phyloP scores from a whole-genome alignment of 1,284 basidiomycete genomes.

The Volvariella surrecta region DNA sequence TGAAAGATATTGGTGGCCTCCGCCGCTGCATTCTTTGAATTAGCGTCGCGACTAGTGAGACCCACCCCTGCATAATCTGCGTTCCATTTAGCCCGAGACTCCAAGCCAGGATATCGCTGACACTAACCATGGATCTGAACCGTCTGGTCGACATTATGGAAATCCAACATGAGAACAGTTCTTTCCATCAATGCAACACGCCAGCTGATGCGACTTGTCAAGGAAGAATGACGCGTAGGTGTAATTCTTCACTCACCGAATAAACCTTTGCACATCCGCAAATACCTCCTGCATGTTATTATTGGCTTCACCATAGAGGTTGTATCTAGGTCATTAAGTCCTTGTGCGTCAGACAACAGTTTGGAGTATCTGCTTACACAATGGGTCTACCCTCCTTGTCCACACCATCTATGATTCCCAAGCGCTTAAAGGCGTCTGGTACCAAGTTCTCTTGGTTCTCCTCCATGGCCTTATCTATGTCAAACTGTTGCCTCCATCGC shows the following conservation, averaged over 20 bases:
- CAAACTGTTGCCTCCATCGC: constrained; percentile 65
- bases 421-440: constrained; percentile 35
- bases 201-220: constrained; percentile 63
- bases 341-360: constrained; percentile 1
- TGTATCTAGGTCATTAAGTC: constrained; percentile 41
- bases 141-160: constrained; percentile 57
- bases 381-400: constrained; percentile 65
- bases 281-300: constrained; percentile 59
- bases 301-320: constrained; percentile 57
- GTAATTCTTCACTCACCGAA: constrained; percentile 37
- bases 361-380: constrained; percentile 31
- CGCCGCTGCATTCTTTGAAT: constrained; percentile 65
- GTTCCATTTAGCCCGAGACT: constrained; percentile 1
- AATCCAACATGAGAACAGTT: constrained; percentile 55
- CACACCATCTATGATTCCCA: constrained; percentile 56
- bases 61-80: constrained; percentile 70
- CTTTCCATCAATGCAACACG: constrained; percentile 69
- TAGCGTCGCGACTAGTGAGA: constrained; percentile 56
- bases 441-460: constrained; percentile 59
- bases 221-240: constrained; percentile 1
- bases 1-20: constrained; percentile 66
- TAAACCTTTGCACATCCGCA: constrained; percentile 61
- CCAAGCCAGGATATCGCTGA: neutral
- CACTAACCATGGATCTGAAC: constrained; percentile 28
- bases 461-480: constrained; percentile 47